phyloP scores from a whole-genome alignment of 768 basidiomycete species.

The Mrakia blollopis region DNA sequence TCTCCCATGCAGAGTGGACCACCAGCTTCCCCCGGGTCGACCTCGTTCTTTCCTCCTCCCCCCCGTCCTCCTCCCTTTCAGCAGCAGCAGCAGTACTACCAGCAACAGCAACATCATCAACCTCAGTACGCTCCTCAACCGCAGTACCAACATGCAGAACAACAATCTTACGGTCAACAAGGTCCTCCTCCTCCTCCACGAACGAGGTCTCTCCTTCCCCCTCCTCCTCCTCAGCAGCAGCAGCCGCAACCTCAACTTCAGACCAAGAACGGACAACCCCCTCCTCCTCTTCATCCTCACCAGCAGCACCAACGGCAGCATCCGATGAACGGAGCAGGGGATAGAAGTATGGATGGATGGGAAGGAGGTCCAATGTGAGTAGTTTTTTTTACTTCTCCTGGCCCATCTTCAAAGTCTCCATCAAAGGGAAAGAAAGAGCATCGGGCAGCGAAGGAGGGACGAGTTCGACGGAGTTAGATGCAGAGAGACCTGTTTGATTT shows the following conservation, averaged over 20 bases:
- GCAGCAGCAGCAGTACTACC: conserved; percentile 17
- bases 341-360: background rate
- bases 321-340: background rate
- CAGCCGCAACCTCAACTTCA: too few species aligned
- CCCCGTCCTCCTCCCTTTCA: background rate
- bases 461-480: too few species aligned
- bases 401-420: background rate
- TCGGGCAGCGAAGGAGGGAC: background rate
- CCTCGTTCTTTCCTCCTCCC: background rate
- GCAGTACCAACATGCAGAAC: too few species aligned
- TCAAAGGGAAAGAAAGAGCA: background rate
- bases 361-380: conserved; percentile 38
- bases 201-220: conserved; percentile 38
- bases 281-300: background rate
- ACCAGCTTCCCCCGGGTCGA: background rate
- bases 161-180: background rate
- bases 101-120: conserved; percentile 11
- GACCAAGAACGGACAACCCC: background rate
- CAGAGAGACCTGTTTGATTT: too few species aligned
- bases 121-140: background rate
- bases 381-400: conserved; percentile 32
- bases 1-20: background rate
- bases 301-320: background rate
- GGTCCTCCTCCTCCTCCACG: background rate
- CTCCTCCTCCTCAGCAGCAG: conserved; percentile 38